Base-by-base conservation (phyloP, 2,329 filamentous ascomycete species). In the Fusarium sp. region DNA sequence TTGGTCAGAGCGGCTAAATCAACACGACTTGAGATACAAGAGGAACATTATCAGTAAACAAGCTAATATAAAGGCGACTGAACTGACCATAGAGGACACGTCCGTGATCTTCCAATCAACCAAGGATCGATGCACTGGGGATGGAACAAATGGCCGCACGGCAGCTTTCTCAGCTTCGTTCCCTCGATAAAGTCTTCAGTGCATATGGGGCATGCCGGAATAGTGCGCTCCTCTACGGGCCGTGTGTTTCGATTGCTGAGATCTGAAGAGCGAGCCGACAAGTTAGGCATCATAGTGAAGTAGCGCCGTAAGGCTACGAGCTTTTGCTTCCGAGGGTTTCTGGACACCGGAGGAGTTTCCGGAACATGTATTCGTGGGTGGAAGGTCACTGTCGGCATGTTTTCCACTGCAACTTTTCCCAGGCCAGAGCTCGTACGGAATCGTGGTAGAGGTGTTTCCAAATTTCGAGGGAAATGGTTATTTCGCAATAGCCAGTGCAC, bases 41-140 rank as follows among this genome's bases (percentile, higher is more conserved):
- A 41, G 3, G n/a, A 3, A 1, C 7, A 4, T 15, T 20, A 26
- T 69, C 11, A 69, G 67, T 15, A 13, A 7, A 1, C 12, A 6
- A 1, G 10, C 1, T 8, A 7, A 27, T 9, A 5, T 5, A 2
- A 0, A 2, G 5, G 5, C 3, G 4, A 9, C 7, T 13, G 3
- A 12, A 44, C 68, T 50, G 3, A 74, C 72, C 72, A 74, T 14
- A 74, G 13, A 1, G 72, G 72, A 44, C 72, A 74, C 4, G 72
- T 74, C 7, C 60, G 48, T 6, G 72, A 67, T 20, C 69, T 67
- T 5, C 60, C 26, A 4, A 49, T 56, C 9, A 74, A 42, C 72
- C 71, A 74, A 8, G 60, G 71, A 18, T 74, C 72, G 10, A 74
- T 74, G 12, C 72, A 74, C 10, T 15, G 18, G 11, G 72, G 71